Conservation (phyloP, 78 protist genomes). For the Dictyostelium capitatum region DNA sequence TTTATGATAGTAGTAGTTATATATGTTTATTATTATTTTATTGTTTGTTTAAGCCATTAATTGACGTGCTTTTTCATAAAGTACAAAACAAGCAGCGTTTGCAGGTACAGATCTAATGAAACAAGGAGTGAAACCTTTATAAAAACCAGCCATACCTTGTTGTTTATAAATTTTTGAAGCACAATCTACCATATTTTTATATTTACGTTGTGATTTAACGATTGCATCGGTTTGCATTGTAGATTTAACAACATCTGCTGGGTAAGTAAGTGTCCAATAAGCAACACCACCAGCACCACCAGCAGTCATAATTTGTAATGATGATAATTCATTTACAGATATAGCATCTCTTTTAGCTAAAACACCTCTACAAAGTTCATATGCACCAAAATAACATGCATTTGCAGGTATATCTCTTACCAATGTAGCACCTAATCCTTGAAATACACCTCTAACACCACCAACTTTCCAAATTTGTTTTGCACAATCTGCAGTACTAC, state of each 20-base stretch:
- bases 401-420: slow-evolving; percentile 81
- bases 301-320: slow-evolving; percentile 60
- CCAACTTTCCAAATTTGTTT: slow-evolving; percentile 50
- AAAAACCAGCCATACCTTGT: slow-evolving; percentile 80
- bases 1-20: neutral
- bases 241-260: slow-evolving; percentile 86
- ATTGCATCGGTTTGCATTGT: slow-evolving; percentile 82
- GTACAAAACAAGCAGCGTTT: slow-evolving; percentile 79
- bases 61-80: slow-evolving; percentile 42
- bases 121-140: slow-evolving; percentile 83
- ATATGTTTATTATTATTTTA: neutral
- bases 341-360: neutral
- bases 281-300: slow-evolving; percentile 89
- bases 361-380: slow-evolving; percentile 11
- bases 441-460: slow-evolving; percentile 70
- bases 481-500: slow-evolving; percentile 54
- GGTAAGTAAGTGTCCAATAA: slow-evolving; percentile 88
- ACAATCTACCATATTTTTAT: slow-evolving; percentile 45
- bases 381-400: slow-evolving; percentile 77
- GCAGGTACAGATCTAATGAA: slow-evolving; percentile 82
- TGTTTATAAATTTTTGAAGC: slow-evolving; percentile 74
- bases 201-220: slow-evolving; percentile 54
- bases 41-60: neutral
- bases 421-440: slow-evolving; percentile 78
- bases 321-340: slow-evolving; percentile 13